Evolutionary conservation across 148 eudicot species (phyloP).

Genomic region (Pouteria glomerata): DNA sequence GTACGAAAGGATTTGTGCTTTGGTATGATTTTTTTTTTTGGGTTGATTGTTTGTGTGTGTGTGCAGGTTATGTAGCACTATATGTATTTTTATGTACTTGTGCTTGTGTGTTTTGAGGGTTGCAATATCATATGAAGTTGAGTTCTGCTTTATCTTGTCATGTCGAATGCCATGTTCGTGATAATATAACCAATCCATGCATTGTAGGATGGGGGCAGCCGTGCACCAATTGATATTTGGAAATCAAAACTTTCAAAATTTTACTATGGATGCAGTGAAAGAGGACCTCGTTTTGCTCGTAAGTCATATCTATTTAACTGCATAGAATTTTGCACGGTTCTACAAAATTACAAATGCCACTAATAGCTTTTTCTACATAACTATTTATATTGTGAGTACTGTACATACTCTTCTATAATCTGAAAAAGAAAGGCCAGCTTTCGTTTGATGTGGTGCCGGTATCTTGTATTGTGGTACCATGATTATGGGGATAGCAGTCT

Average conservation of each 20-base stretch:
- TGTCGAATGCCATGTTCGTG: not conserved
- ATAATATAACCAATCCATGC: not conserved
- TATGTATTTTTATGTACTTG: no score
- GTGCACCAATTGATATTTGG: constrained; percentile 81
- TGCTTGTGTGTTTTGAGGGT: no score
- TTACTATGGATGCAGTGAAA: constrained; percentile 88
- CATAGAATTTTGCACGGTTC: not conserved
- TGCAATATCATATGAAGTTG: not conserved
- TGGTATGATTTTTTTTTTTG: no score
- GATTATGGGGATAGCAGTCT: no score
- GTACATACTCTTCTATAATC: not conserved
- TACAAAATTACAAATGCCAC: not conserved
- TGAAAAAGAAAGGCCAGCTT: no score
- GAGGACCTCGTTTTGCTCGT: constrained; percentile 73
- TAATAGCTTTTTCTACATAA: not conserved
- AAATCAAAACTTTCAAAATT: constrained; percentile 62
- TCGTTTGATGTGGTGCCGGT: not conserved
- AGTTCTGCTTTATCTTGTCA: constrained; percentile 11
- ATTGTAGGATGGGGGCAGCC: constrained; percentile 43
- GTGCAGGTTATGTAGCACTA: no score
- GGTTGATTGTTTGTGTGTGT: no score
- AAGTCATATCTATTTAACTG: constrained; percentile 27
- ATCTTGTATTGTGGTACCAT: no score
- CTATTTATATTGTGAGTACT: not conserved
- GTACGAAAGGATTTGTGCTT: no score